Evolutionary conservation across 192 early-diverging fungal genomes (phyloP), one percentile per base, ranked within the genome.

Genomic region (Backusella westeae): DNA sequence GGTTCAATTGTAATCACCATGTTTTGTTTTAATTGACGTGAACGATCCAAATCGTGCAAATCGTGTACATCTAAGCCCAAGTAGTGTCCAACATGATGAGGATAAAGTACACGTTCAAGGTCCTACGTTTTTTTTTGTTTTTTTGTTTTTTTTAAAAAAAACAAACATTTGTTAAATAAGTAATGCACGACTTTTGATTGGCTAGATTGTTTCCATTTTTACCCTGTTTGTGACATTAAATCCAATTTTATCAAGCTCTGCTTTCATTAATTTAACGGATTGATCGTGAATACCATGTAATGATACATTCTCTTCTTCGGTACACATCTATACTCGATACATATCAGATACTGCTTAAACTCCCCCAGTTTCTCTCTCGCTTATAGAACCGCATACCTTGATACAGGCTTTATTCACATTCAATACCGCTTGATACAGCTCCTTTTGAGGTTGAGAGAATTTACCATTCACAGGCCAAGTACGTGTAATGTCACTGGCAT

Each of bases 1-100:
- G 98, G 96, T 79, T 99, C 98, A 39, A 99, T 92, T 5, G 98
- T 99, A 34, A 99, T 87, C 26, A 97, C 95, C 95, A 96, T 97
- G 59, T 93, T 93, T 19, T 81, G 73, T 75, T 89, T 87, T 38
- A 99, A 83, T 59, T 77, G 84, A 76, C 87, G 87, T 6, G 91
- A 91, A 29, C 98, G 87, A 21, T 88, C 84, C 42, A 97, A 81
- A 75, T 91, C 87, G 44, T 87, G 85, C 1, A 92, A 90, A 80
- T 99, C 96, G 84, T 99, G 98, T 2, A 99, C 95, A 81, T 99
- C 98, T 78, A 98, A 76, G 9, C 98, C 98, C 19, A 98, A 87
- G 68, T 94, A 99, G 78, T 98, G 98, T 21, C 95, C 90, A 14
- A 99, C 91, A 80, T 99, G 96, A 80, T 99, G 96, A 41, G 96